These are phyloP conservation scores for Usnea hakonensis DNA, from an alignment of 495 filamentous ascomycete genomes.

Conservation along the genomic window DNA sequence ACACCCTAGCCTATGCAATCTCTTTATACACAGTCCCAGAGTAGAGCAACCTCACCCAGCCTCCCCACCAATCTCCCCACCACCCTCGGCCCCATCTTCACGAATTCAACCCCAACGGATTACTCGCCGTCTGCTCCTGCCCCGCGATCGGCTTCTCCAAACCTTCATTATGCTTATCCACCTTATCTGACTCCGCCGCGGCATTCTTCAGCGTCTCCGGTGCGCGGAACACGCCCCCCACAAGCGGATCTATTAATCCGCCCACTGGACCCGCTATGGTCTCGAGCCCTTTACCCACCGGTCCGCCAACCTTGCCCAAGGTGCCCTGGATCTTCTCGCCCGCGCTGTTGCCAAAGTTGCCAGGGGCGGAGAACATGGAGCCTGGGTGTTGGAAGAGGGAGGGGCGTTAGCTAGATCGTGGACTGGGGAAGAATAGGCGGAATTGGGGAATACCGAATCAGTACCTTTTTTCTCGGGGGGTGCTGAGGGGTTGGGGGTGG, in stretches of 20 bases:
- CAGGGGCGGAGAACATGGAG: slow-evolving; percentile 8
- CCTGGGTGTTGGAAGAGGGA: background rate
- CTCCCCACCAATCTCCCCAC: background rate
- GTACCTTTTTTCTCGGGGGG: background rate
- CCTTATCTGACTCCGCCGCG: slow-evolving; percentile 9
- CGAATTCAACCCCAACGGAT: slow-evolving; percentile 27
- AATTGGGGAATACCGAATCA: background rate
- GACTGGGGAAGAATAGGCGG: background rate
- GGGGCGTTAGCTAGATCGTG: background rate
- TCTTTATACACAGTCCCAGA: background rate
- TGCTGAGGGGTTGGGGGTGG: background rate
- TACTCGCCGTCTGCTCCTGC: slow-evolving; percentile 23
- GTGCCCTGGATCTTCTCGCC: slow-evolving; percentile 20
- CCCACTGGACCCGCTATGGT: slow-evolving; percentile 21
- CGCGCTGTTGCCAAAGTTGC: slow-evolving; percentile 19
- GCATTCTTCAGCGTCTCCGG: slow-evolving; percentile 16
- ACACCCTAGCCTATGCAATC: background rate
- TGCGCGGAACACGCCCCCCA: slow-evolving; percentile 22
- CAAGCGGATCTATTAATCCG: slow-evolving; percentile 22
- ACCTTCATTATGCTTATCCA: slow-evolving; percentile 14
- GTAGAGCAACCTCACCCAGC: background rate
- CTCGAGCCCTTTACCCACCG: slow-evolving; percentile 25
- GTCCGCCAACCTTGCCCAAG: slow-evolving; percentile 23
- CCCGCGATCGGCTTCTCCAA: slow-evolving; percentile 18
- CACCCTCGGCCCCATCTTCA: slow-evolving; percentile 19